phyloP scores from a whole-genome alignment of 441 rosid species.

The Pelargonium cotyledonis region DNA sequence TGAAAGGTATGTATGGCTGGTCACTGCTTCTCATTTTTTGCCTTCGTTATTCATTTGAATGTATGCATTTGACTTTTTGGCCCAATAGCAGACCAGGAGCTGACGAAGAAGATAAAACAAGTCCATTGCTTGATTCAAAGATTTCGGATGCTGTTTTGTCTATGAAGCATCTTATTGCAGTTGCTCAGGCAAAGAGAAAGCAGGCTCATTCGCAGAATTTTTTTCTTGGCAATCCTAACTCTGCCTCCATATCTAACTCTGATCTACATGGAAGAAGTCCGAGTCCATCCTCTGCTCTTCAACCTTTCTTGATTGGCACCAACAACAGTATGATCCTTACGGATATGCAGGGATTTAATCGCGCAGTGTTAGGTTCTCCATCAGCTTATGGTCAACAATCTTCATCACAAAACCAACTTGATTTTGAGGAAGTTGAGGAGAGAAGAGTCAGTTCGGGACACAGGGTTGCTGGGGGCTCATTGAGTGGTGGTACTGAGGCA shows the following conservation, averaged over 20 bases:
- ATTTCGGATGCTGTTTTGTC: conserved; percentile 61
- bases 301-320: conserved; percentile 38
- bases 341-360: conserved; percentile 42
- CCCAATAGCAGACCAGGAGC: conserved; percentile 41
- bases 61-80: conserved; percentile 14
- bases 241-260: conserved; percentile 37
- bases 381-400: conserved; percentile 46
- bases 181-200: conserved; percentile 93
- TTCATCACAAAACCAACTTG: conserved; percentile 38
- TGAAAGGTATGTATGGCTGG: conserved; percentile 38
- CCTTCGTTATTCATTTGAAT: conserved; percentile 14
- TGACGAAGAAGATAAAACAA: conserved; percentile 42
- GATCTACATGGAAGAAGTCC: conserved; percentile 50
- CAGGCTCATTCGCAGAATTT: conserved; percentile 68
- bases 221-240: conserved; percentile 38
- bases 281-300: conserved; percentile 46
- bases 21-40: conserved; percentile 13
- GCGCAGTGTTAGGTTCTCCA: conserved; percentile 21
- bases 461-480: conserved; percentile 37
- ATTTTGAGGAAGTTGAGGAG: conserved; percentile 70
- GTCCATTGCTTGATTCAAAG: conserved; percentile 38
- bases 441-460: conserved; percentile 65
- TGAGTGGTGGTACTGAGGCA: conserved; percentile 94
- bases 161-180: conserved; percentile 94
- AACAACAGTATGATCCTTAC: conserved; percentile 30